Evolutionary conservation across 164 flowering plant species (phyloP).

Genomic region (Aristolochia fimbriata): DNA sequence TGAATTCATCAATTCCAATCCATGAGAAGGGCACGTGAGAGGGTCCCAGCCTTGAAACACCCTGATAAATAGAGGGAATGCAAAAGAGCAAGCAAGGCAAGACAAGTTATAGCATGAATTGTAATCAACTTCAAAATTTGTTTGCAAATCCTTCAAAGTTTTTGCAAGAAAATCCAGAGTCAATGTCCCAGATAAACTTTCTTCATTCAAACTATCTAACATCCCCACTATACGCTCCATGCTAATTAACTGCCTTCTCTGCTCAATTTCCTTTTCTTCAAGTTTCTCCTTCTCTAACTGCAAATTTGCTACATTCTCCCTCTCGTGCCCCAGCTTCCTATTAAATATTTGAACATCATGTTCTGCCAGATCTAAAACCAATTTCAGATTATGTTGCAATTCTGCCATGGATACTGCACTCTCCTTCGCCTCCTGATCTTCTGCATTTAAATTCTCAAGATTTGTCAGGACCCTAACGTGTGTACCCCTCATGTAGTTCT

Average conservation of each 20-base stretch:
- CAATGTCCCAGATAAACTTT: slow-evolving; percentile 38
- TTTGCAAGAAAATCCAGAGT: slow-evolving; percentile 57
- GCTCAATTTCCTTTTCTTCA: slow-evolving; percentile 33
- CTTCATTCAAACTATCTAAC: slow-evolving; percentile 34
- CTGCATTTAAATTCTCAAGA: slow-evolving; percentile 74
- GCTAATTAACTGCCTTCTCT: slow-evolving; percentile 45
- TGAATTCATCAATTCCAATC: slow-evolving; percentile 40
- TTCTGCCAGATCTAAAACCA: slow-evolving; percentile 64
- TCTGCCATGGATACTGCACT: slow-evolving; percentile 75
- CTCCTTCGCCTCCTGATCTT: slow-evolving; percentile 57
- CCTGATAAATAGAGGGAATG: slow-evolving; percentile 56
- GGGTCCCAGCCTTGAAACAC: slow-evolving; percentile 94
- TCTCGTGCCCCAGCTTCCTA: slow-evolving; percentile 60
- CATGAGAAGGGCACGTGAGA: slow-evolving; percentile 52
- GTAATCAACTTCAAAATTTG: slow-evolving; percentile 45
- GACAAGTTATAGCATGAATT: slow-evolving; percentile 70
- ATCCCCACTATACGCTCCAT: slow-evolving; percentile 42
- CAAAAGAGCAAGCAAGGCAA: slow-evolving; percentile 65
- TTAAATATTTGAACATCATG: slow-evolving; percentile 60
- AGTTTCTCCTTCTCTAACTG: slow-evolving; percentile 64
- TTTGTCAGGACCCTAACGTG: slow-evolving; percentile 79
- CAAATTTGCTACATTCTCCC: slow-evolving; percentile 58
- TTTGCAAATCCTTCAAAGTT: slow-evolving; percentile 43
- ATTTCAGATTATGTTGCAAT: slow-evolving; percentile 67
- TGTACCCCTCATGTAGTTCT: slow-evolving; percentile 81